Base-by-base conservation (phyloP, 768 basidiomycete genomes). In the Rhodosporidiobolus sp. region DNA sequence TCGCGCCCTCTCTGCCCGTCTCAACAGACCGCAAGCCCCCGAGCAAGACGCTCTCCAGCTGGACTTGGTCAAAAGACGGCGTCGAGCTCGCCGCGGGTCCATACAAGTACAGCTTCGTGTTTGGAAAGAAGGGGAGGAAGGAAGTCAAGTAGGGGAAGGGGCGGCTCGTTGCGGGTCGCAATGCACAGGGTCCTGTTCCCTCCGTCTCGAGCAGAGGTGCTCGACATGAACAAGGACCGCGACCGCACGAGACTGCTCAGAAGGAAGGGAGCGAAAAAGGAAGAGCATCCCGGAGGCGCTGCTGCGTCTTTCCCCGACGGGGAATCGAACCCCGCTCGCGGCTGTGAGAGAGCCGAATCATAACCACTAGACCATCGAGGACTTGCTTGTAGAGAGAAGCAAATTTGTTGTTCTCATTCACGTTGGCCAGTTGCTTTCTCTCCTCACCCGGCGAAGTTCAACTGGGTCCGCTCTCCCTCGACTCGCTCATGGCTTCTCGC, bases 331-430 rank as follows among this genome's bases (percentile, higher is more conserved):
- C 69, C 69, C 69, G 69, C 69, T 70, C 69, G 69, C 69, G 69
- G 69, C 69, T 70, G 69, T 70, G 69, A 70, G 69, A 70, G 69
- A 70, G 69, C 69, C 69, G 69, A 70, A 70, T 70, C 69, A 70
- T 70, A 70, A 70, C 69, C 69, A 70, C 69, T 70, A 70, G 69
- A 70, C 69, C 69, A 70, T 70, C 69, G 69, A 70, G 69, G 69
- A 70, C 26, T 52, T 38, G 62, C 49, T 58, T 38, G 35, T 26
- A 58, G 14, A 4, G 19, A 9, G 12, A 43, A 2, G 9, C 26
- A 12, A 1, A 34, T 32, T 9, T 17, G 48, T 49, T 58, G 35
- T 34, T 19, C 5, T 38, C 24, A 22, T n/a, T n/a, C 28, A 10
- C 53, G 30, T 11, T 17, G 6, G 7, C n/a, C n/a, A 2, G 28